These are phyloP conservation scores for Fagopyrum esculentum DNA, from an alignment of 148 eudicot species.

Conservation along the genomic window DNA sequence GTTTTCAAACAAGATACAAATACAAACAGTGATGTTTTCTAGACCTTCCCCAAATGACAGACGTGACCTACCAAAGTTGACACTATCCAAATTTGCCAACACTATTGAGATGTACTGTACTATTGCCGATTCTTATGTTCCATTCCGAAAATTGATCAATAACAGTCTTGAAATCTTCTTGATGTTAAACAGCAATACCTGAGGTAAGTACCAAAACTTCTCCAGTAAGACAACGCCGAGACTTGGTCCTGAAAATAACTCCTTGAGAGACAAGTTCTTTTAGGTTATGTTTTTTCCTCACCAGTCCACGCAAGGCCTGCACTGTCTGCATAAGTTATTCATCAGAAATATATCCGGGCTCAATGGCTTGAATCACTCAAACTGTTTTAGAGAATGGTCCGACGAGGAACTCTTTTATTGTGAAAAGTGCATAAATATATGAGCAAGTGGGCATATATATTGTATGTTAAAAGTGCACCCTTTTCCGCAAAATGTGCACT, in stretches of 20 bases:
- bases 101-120: background rate
- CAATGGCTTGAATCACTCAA: background rate
- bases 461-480: no score
- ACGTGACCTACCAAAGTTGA: background rate
- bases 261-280: background rate
- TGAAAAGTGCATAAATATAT: background rate
- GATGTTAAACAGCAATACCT: background rate
- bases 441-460: no score
- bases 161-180: background rate
- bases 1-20: background rate
- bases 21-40: background rate
- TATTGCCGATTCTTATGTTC: background rate
- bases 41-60: background rate
- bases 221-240: background rate
- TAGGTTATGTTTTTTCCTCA: background rate
- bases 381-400: background rate
- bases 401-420: background rate
- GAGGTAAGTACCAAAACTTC: background rate
- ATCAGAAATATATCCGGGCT: background rate
- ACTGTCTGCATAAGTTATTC: conserved; percentile 2
- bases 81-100: background rate
- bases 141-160: background rate
- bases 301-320: background rate
- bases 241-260: no score
- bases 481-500: no score